Evolutionary conservation across 2,329 filamentous ascomycete genomes (phyloP), one percentile per base, ranked within the genome.

Genomic region (Penicillium sp.): DNA sequence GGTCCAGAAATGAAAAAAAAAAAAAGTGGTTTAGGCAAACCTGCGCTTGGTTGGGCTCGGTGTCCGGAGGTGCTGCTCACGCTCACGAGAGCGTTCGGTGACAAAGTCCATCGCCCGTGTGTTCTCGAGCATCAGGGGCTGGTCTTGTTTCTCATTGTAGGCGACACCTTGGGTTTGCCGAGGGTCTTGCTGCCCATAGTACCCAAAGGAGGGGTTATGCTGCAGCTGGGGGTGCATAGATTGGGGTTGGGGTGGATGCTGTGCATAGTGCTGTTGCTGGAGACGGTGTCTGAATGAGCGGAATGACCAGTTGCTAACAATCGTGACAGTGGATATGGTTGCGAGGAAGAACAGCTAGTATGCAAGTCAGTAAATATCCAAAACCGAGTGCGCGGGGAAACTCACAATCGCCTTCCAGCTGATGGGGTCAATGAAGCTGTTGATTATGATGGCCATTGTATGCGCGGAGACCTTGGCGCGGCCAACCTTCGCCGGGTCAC

Each of bases 361-460:
- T 31, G 25, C 3, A 26, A 19, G 50, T 69, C 61, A 69, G 65
- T 56, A 37, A 17, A 35, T 8, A 33, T 36, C 2, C 36, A 40
- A 17, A 6, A 44, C 10, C 40, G 11, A 16, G 40, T 22, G n/a
- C 33, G 14, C 0, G 40, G 3, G 12, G 26, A 33, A 28, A 73
- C 77, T 59, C 79, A 86, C 84, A 80, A 89, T 87, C 11, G 86
- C 84, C 74, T 97, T 97, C 74, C 90, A 88, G 61, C 88, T 91
- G 73, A 97, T 92, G 6, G 90, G 87, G 65, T 96, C 91, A 5
- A 96, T 87, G 72, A 97, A 97, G 67, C 88, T 88, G 71, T 97
- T 97, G 73, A 97, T 88, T 38, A 99, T 96, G 68, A 91, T 86
- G 0, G 93, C 93, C 69, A 97, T 89, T 26, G 92, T 94, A 68